Conservation (phyloP, 1,284 basidiomycete species). For the Leccinum pallidistipes region DNA sequence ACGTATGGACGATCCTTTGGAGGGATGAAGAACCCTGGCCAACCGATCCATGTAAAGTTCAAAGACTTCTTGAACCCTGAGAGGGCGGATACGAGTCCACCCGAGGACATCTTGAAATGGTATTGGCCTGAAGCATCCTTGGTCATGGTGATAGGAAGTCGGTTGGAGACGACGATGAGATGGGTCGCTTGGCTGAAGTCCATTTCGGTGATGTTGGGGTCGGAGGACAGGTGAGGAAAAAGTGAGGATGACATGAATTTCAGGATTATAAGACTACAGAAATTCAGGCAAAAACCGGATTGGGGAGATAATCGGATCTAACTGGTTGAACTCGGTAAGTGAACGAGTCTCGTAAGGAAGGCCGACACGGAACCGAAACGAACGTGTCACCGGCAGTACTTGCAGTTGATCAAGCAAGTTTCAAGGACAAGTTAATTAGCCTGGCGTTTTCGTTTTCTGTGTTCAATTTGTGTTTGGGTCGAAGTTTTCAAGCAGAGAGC, state of each 20-base stretch:
- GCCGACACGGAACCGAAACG: conserved; percentile 11
- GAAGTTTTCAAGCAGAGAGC: no score
- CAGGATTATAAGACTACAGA: conserved; percentile 28
- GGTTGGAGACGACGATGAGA: conserved; percentile 95
- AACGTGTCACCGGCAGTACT: conserved; percentile 1
- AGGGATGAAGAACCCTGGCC: conserved; percentile 90
- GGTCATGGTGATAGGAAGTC: conserved; percentile 89
- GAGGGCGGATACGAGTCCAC: conserved; percentile 92
- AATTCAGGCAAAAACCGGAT: conserved; percentile 33
- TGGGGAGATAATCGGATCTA: conserved; percentile 36
- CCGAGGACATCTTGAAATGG: conserved; percentile 96
- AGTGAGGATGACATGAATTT: conserved; percentile 29
- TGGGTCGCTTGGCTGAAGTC: conserved; percentile 51
- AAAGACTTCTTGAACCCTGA: conserved; percentile 96
- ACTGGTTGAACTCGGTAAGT: conserved; percentile 5
- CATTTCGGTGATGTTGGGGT: conserved; percentile 39
- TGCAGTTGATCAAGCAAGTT: background rate
- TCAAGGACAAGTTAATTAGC: no score
- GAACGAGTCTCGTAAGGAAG: conserved; percentile 1
- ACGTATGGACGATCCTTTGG: conserved; percentile 83
- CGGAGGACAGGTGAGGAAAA: conserved; percentile 30
- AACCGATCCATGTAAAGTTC: conserved; percentile 95
- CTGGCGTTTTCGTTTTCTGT: no score
- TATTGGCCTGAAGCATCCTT: conserved; percentile 88
- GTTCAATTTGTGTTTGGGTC: no score